A percentile compares a stretch with the other conserved stretches of the same genome.
Conservation (phyloP, 305 asterid genomes). For the Solanum hybrid region DNA sequence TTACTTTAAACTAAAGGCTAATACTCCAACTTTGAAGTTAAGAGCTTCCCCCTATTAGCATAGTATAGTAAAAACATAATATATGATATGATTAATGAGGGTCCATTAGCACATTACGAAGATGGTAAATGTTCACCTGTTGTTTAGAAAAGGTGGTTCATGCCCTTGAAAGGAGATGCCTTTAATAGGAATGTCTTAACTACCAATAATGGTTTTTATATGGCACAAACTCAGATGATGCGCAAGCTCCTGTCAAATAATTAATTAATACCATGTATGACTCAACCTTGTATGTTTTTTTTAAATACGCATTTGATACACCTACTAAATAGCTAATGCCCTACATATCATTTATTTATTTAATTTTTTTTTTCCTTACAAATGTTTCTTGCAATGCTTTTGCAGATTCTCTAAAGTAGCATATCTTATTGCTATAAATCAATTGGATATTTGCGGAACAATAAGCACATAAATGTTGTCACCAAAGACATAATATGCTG, state of each 20-base stretch:
- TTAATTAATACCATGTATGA: too few relatives aligned
- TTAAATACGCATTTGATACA: too few relatives aligned
- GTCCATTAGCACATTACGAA: background rate
- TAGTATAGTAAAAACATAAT: too few relatives aligned
- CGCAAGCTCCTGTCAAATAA: too few relatives aligned
- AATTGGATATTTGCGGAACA: background rate
- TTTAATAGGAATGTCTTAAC: background rate
- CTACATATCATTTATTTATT: background rate
- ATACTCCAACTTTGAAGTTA: too few relatives aligned
- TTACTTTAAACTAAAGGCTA: background rate
- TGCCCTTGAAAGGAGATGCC: background rate
- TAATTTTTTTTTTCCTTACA: background rate
- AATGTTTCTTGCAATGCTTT: background rate
- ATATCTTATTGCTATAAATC: background rate
- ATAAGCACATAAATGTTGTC: background rate
- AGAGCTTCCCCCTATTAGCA: background rate
- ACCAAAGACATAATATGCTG: background rate
- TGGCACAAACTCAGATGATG: background rate
- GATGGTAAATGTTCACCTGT: background rate
- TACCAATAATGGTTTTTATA: background rate
- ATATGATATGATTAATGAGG: background rate
- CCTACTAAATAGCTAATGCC: background rate
- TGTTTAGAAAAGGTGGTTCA: background rate
- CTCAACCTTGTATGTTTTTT: background rate
- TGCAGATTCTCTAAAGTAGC: background rate